These are phyloP conservation scores for Zostera marina DNA, from an alignment of 116 monocot genomes.

Conservation along the genomic window DNA sequence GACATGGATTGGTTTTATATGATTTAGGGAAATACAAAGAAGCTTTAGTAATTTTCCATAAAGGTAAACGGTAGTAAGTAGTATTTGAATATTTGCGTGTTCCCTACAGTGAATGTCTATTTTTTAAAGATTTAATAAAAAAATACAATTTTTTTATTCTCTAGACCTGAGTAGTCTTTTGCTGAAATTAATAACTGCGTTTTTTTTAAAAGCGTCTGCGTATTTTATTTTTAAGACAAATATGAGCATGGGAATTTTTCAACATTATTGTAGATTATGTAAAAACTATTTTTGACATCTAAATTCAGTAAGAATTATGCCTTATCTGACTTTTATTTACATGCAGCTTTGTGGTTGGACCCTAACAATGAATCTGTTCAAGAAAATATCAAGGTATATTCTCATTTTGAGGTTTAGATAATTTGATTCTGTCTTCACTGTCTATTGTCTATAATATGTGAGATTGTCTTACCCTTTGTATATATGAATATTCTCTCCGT, in stretches of 20 bases:
- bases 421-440: neutral
- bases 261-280: neutral
- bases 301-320: neutral
- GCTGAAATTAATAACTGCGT: too few species aligned
- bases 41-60: slow-evolving; percentile 45
- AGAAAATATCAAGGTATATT: slow-evolving; percentile 31
- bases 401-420: neutral
- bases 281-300: neutral
- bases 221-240: too few species aligned
- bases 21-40: slow-evolving; percentile 45
- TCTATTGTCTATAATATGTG: neutral
- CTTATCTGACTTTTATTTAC: neutral
- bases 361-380: slow-evolving; percentile 19
- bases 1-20: slow-evolving; percentile 66
- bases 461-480: neutral
- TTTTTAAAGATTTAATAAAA: neutral
- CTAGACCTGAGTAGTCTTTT: too few species aligned
- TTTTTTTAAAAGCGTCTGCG: too few species aligned
- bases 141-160: too few species aligned
- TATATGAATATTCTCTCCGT: slow-evolving; percentile 1
- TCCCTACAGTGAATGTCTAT: neutral
- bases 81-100: neutral
- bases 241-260: neutral
- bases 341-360: slow-evolving; percentile 33
- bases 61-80: slow-evolving; percentile 27